Evolutionary conservation across 345 rosid genomes (phyloP), one percentile per base, ranked within the genome.

Genomic region (Physaria fendleri): DNA sequence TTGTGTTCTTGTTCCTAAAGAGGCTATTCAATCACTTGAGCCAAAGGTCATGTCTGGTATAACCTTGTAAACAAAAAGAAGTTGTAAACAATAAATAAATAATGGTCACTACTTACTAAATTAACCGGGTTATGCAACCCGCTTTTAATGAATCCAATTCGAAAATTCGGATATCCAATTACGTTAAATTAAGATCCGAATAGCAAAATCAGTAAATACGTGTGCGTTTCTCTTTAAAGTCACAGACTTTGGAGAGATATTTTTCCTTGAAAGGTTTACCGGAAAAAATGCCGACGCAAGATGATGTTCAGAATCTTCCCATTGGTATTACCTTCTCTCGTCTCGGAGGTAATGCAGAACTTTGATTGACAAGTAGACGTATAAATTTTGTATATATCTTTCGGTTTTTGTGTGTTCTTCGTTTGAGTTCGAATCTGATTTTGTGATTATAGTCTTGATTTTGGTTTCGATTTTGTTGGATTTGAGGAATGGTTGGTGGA

Each of bases 271-370:
- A 50, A 41, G 41, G 28, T 42, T 48, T 29, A 43, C 33, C 18
- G 44, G 58, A 21, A 18, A 3, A 17, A 38, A 89, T 87, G 98
- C 95, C 69, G 61, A 13, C 71, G 23, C 66, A 78, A 9, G 88
- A 86, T 2, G 94, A 86, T 71, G 75, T 93, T 53, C 91, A 87
- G 33, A 85, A 87, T 34, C 95, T 93, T 41, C 99, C 99, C 0
- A 86, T 93, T 58, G 97, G 89, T 76, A 86, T 93, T 75, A 79
- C 97, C 8, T 93, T 81, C 67, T 86, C 97, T 64, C 97, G 88
- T 60, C 95, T 93, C 23, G 89, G 89, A 47, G 99, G 99, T 92
- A 82, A 48, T 32, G 24, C 53, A 23, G 13, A 21, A 4, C 13
- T 42, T 11, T 54, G 24, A 30, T 29, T n/a, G n/a, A 27, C 20